phyloP scores from a whole-genome alignment of 306 rosid genomes.

The Casuarina equisetifolia region DNA sequence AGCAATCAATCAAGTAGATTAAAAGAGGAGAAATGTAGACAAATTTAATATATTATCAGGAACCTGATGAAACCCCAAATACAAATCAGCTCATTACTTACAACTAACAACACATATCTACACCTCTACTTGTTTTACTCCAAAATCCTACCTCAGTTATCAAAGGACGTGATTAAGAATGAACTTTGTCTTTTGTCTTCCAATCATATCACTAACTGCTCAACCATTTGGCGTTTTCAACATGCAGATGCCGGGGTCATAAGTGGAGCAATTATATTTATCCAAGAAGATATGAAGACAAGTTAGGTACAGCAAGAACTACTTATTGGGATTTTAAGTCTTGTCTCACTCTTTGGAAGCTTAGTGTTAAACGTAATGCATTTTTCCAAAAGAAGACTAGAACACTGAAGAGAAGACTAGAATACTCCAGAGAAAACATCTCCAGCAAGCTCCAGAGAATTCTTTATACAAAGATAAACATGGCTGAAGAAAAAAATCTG shows the following conservation, averaged over 20 bases:
- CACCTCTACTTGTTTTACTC: conserved; percentile 68
- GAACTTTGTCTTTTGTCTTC: background rate
- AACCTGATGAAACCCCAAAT: too few species aligned
- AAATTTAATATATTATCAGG: too few species aligned
- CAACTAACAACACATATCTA: conserved; percentile 54
- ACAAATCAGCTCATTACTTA: too few species aligned
- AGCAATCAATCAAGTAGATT: too few species aligned
- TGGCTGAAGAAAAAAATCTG: too few species aligned
- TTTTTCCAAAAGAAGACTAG: too few species aligned
- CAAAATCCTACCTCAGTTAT: background rate
- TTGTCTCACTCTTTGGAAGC: conserved; percentile 85
- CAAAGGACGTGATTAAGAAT: background rate
- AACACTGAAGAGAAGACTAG: too few species aligned
- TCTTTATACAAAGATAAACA: too few species aligned
- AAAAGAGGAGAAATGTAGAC: too few species aligned
- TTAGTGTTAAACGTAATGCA: too few species aligned
- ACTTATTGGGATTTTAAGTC: conserved; percentile 78
- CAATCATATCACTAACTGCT: background rate
- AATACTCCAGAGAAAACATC: too few species aligned
- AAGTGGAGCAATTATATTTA: conserved; percentile 95
- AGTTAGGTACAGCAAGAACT: conserved; percentile 76
- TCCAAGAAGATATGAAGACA: conserved; percentile 80
- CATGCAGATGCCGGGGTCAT: conserved; percentile 94
- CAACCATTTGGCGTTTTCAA: conserved; percentile 20
- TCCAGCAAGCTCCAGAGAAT: too few species aligned